Conservation (phyloP, 805 yeast genomes). For the Saccharomyces paradoxus region DNA sequence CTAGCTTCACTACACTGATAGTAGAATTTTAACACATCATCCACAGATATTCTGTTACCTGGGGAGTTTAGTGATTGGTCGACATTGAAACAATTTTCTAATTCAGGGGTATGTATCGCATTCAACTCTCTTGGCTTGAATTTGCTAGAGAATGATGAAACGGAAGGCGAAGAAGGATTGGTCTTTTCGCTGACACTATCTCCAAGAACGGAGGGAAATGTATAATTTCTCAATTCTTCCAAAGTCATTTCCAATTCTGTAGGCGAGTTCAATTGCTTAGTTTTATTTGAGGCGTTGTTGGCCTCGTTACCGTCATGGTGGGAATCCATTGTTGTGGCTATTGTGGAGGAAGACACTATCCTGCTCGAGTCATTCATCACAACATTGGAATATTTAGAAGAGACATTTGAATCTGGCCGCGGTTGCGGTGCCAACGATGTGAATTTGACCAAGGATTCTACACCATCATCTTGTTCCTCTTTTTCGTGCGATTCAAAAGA, state of each 20-base stretch:
- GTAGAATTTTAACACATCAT: slow-evolving; percentile 26
- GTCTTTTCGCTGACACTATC: background rate
- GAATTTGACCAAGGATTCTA: background rate
- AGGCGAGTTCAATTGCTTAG: background rate
- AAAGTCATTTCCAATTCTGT: background rate
- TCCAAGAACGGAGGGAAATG: background rate
- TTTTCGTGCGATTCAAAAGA: background rate
- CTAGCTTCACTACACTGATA: slow-evolving; percentile 20
- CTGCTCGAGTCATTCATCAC: slow-evolving; percentile 5
- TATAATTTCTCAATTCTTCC: slow-evolving; percentile 3
- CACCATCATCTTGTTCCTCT: slow-evolving; percentile 4
- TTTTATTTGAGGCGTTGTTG: background rate
- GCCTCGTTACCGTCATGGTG: background rate
- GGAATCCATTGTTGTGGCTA: slow-evolving; percentile 17
- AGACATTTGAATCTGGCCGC: background rate
- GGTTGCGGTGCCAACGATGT: background rate
- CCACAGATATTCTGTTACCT: slow-evolving; percentile 21
- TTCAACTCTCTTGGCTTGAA: background rate
- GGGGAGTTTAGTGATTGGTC: slow-evolving; percentile 10
- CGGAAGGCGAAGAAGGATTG: background rate
- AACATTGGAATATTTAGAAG: background rate
- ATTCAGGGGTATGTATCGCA: slow-evolving; percentile 15
- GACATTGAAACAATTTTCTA: slow-evolving; percentile 6
- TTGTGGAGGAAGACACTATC: slow-evolving; percentile 26
- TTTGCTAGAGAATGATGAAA: background rate